phyloP scores from a whole-genome alignment of 1,284 basidiomycete species.

The Ceratorhiza oryzae-sativae region DNA sequence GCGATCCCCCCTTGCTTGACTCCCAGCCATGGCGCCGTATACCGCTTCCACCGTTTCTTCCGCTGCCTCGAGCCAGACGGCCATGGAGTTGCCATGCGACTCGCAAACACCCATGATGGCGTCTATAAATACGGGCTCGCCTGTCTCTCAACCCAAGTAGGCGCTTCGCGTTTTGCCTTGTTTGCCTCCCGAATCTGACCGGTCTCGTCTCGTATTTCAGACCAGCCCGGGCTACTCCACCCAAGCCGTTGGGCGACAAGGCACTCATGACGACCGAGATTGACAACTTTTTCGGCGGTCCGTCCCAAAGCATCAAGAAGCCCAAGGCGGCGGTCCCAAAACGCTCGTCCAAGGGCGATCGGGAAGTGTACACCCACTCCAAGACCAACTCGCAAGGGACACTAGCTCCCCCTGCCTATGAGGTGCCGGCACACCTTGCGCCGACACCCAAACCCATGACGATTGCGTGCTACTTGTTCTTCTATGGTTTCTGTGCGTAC shows the following conservation, averaged over 20 bases:
- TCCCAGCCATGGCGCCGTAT: slow-evolving; percentile 24
- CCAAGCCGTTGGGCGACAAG: neutral
- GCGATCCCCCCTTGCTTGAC: neutral
- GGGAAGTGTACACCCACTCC: slow-evolving; percentile 1
- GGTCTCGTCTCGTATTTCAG: slow-evolving; percentile 3
- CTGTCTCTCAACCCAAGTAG: neutral
- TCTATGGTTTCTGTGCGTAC: slow-evolving; percentile 34
- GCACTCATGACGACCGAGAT: slow-evolving; percentile 1
- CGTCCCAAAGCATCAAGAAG: slow-evolving; percentile 19
- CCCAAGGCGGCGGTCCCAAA: slow-evolving; percentile 28
- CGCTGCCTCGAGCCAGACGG: slow-evolving; percentile 26
- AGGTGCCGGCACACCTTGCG: slow-evolving; percentile 25
- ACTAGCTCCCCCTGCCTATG: slow-evolving; percentile 26
- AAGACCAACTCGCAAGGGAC: neutral
- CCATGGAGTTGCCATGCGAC: slow-evolving; percentile 11
- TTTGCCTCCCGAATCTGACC: slow-evolving; percentile 10
- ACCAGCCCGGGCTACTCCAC: neutral
- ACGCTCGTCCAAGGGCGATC: neutral
- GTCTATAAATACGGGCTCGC: neutral
- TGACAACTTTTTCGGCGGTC: slow-evolving; percentile 20
- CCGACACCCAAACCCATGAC: slow-evolving; percentile 15
- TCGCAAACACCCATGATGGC: slow-evolving; percentile 11
- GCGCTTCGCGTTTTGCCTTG: neutral
- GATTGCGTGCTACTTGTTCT: slow-evolving; percentile 17
- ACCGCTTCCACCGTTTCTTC: slow-evolving; percentile 5